Base-by-base conservation (phyloP, 1,284 basidiomycete genomes). In the Kalmanozyma brasiliensis region DNA sequence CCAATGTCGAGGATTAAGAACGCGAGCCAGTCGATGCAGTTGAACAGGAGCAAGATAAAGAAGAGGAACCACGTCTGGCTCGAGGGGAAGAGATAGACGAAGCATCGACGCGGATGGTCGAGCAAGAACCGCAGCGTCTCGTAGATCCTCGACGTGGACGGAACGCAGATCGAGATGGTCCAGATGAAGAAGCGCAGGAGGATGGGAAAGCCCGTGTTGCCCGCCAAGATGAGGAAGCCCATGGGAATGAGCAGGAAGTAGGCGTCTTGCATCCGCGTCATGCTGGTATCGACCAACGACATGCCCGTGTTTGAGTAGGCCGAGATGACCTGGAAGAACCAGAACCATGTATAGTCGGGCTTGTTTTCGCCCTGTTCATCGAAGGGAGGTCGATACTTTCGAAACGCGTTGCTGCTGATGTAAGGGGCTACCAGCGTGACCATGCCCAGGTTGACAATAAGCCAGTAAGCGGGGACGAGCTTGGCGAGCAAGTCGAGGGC, bases 21-120 rank as follows among this genome's bases (percentile, higher is more conserved):
- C 74, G 88, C 90, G 51, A 94, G 85, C 88, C 92, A 96, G 84
- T 97, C 93, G 42, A 89, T 89, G 34, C 86, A 80, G 64, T 89
- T 93, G 30, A 97, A 85, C 4, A 85, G 77, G 9, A 90, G 37
- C 38, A 96, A 89, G 3, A 84, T 79, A 22, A 87, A 86, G 0
- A 93, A 69, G 14, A 97, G 87, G 74, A 94, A 92, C 92, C 93
- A 95, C 2, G 94, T 98, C 80, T 98, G 94, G 70, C 74, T 74
- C 0, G 92, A 90, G 0, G 95, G 95, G 77, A 98, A 98, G 8
- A 98, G 87, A 82, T 96, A 94, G 37, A 95, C 89, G 80, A 93
- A 98, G 84, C 95, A 86, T 59, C 94, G 88, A 22, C 94, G 88
- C n/a, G 95, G 95, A 78, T 98, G 95, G 79, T 98, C 94, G 17